These are phyloP conservation scores for Coffea humblotiana DNA, from an alignment of 305 asterid genomes.

Conservation along the genomic window DNA sequence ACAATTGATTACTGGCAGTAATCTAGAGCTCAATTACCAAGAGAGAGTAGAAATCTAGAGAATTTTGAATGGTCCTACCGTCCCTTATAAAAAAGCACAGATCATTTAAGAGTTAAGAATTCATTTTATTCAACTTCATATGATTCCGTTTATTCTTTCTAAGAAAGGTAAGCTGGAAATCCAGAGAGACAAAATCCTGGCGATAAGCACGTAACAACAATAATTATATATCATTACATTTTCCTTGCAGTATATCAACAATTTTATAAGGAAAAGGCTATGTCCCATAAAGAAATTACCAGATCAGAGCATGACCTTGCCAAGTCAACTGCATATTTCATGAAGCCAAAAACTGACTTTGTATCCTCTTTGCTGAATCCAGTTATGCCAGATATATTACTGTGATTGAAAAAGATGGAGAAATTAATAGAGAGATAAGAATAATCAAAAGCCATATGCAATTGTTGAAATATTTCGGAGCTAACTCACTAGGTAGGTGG, in stretches of 20 bases:
- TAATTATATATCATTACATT: neutral
- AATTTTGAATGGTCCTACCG: neutral
- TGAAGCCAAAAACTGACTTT: conserved; percentile 49
- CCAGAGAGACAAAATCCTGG: neutral
- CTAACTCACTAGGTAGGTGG: conserved; percentile 81
- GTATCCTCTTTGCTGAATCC: conserved; percentile 77
- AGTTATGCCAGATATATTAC: conserved; percentile 80
- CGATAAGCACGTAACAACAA: neutral
- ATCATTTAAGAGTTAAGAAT: neutral
- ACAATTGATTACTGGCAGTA: neutral
- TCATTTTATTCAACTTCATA: neutral
- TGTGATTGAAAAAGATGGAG: conserved; percentile 34
- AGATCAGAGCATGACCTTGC: conserved; percentile 48
- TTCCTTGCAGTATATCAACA: neutral
- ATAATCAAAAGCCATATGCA: conserved; percentile 17
- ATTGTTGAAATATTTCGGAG: conserved; percentile 27
- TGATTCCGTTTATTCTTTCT: neutral
- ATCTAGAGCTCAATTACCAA: neutral
- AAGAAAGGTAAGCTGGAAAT: too few species aligned
- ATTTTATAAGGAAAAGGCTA: neutral
- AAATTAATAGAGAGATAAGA: conserved; percentile 9
- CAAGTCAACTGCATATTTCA: conserved; percentile 58
- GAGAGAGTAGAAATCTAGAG: neutral
- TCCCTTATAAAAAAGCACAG: neutral
- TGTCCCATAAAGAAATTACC: conserved; percentile 33